These are phyloP conservation scores for Aspergillus cristatus DNA, from an alignment of 495 filamentous ascomycete species.

Conservation along the genomic window DNA sequence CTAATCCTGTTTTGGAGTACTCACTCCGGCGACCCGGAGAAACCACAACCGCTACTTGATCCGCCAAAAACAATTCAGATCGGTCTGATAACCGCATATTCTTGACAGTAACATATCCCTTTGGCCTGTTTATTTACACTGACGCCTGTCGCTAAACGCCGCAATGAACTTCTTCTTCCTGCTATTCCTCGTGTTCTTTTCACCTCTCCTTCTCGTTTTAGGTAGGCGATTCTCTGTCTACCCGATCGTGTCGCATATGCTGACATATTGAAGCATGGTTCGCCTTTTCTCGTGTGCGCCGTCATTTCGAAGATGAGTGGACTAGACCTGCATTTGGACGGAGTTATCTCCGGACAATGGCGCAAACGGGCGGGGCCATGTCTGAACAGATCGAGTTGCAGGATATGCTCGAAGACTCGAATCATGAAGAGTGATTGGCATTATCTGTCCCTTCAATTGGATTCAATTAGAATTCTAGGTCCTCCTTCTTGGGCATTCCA, in stretches of 20 bases:
- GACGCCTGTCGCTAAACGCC: too few species aligned
- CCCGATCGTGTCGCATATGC: conserved; percentile 2
- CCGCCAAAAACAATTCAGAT: too few species aligned
- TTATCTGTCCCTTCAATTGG: conserved; percentile 1
- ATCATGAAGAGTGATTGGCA: conserved; percentile 30
- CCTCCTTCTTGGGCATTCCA: conserved; percentile 50
- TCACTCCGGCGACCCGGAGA: conserved; percentile 4
- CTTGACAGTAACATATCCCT: too few species aligned
- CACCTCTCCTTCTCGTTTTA: conserved; percentile 38
- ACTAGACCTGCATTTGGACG: conserved; percentile 40
- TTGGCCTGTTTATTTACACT: too few species aligned
- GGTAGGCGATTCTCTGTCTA: conserved; percentile 22
- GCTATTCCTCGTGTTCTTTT: conserved; percentile 40
- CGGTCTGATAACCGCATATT: too few species aligned
- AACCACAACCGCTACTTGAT: not conserved
- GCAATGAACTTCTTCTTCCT: conserved; percentile 42
- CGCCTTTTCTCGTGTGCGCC: conserved; percentile 44
- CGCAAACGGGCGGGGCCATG: conserved; percentile 41
- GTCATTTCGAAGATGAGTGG: conserved; percentile 27
- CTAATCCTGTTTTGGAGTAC: conserved; percentile 22
- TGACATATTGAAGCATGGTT: conserved; percentile 40
- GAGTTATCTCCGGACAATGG: conserved; percentile 47
- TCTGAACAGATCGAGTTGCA: conserved; percentile 58
- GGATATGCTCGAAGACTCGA: conserved; percentile 44
- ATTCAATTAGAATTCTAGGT: conserved; percentile 59